phyloP scores from a whole-genome alignment of 306 rosid genomes.

The Pyrus pyrifolia region DNA sequence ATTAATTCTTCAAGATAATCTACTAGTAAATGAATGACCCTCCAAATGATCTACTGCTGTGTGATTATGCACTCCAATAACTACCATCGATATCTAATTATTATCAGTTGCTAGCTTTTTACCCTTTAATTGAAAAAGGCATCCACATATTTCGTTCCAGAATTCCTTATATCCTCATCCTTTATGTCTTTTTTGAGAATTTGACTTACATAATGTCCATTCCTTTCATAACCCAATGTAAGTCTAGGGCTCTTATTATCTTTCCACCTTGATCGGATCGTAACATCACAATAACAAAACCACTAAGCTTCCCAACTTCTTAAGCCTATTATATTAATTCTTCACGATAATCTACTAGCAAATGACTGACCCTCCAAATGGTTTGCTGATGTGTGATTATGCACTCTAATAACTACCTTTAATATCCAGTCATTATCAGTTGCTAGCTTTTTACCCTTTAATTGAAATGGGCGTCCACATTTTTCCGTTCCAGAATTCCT shows the following conservation, averaged over 20 bases:
- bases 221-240: no score
- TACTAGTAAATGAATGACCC: background rate
- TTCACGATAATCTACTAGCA: background rate
- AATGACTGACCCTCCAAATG: background rate
- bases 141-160: background rate
- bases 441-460: background rate
- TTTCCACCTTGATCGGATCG: background rate
- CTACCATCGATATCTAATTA: no score
- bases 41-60: accelerated
- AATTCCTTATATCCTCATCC: background rate
- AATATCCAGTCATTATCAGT: background rate
- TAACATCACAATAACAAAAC: background rate
- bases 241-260: no score
- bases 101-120: background rate
- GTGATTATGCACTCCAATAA: background rate
- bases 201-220: no score
- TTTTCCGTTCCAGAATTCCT: background rate
- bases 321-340: background rate
- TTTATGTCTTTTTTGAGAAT: no score
- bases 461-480: background rate
- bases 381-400: background rate
- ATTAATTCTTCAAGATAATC: background rate
- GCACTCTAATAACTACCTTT: background rate
- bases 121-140: background rate
- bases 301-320: background rate